phyloP scores from a whole-genome alignment of 164 flowering plant species.

The Vitis cinerea region DNA sequence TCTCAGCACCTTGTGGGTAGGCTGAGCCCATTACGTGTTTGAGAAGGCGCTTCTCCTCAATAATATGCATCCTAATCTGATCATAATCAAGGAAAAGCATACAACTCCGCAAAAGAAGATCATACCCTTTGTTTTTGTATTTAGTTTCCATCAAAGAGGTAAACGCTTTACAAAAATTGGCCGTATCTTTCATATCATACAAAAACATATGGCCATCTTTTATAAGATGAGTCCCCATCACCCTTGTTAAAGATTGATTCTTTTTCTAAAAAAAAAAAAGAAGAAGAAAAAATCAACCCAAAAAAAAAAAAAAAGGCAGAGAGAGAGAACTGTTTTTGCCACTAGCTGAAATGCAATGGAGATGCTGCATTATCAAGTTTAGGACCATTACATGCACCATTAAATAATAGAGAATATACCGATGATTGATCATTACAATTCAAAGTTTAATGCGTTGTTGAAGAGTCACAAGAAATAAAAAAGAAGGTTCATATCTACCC shows the following conservation, averaged over 20 bases:
- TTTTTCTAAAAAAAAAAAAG: not conserved
- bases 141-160: not conserved
- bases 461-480: not conserved
- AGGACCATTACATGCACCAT: slow-evolving; percentile 18
- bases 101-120: too few species aligned
- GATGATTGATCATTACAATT: not conserved
- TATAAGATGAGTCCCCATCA: slow-evolving; percentile 1
- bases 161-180: not conserved
- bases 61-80: slow-evolving; percentile 3
- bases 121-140: not conserved
- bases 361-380: slow-evolving; percentile 19
- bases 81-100: slow-evolving; percentile 5
- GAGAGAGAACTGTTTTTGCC: not conserved
- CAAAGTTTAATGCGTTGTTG: slow-evolving; percentile 4
- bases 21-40: not conserved
- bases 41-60: not conserved
- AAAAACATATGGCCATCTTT: not conserved
- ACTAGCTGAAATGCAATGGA: slow-evolving; percentile 11
- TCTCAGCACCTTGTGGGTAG: not conserved
- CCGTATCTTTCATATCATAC: not conserved
- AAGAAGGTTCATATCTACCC: too few species aligned
- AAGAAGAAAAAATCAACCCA: too few species aligned
- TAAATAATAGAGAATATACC: slow-evolving; percentile 13
- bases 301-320: too few species aligned
- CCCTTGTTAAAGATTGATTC: slow-evolving; percentile 6